Evolutionary conservation across 1,284 basidiomycete species (phyloP).

Genomic region (Erythrobasidium hasegawianum): DNA sequence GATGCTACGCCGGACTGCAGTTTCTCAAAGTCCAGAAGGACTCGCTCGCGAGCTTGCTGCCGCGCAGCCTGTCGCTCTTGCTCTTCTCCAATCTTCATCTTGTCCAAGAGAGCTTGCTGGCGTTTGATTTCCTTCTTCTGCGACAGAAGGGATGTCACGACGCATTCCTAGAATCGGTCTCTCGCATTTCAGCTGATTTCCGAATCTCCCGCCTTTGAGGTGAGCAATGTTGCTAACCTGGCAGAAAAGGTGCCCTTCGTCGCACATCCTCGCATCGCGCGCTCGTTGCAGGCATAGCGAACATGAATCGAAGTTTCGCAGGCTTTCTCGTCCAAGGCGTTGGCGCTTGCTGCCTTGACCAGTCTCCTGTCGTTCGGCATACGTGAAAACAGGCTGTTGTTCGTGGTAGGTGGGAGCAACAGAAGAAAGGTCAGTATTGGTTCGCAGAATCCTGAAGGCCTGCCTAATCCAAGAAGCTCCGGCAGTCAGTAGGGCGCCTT

Average conservation of each 20-base stretch:
- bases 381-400: constrained; percentile 23
- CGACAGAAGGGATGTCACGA: constrained; percentile 54
- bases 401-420: too few species aligned
- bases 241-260: constrained; percentile 78
- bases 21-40: constrained; percentile 78
- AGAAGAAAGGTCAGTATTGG: too few species aligned
- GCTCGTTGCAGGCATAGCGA: constrained; percentile 61
- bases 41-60: constrained; percentile 73
- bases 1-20: constrained; percentile 58
- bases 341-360: constrained; percentile 67
- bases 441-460: too few species aligned
- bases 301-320: constrained; percentile 34
- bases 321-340: constrained; percentile 53
- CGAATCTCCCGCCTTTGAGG: neutral
- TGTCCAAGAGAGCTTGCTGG: constrained; percentile 70
- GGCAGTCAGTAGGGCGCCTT: neutral
- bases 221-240: too few species aligned
- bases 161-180: constrained; percentile 51
- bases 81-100: constrained; percentile 68
- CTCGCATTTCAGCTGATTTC: constrained; percentile 51
- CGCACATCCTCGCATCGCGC: constrained; percentile 72
- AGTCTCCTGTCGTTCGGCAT: constrained; percentile 68
- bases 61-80: constrained; percentile 63
- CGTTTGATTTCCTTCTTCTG: constrained; percentile 85
- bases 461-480: too few species aligned